Evolutionary conservation across 495 filamentous ascomycete species (phyloP), one percentile per base, ranked within the genome.

Genomic region (Tuber aestivum): DNA sequence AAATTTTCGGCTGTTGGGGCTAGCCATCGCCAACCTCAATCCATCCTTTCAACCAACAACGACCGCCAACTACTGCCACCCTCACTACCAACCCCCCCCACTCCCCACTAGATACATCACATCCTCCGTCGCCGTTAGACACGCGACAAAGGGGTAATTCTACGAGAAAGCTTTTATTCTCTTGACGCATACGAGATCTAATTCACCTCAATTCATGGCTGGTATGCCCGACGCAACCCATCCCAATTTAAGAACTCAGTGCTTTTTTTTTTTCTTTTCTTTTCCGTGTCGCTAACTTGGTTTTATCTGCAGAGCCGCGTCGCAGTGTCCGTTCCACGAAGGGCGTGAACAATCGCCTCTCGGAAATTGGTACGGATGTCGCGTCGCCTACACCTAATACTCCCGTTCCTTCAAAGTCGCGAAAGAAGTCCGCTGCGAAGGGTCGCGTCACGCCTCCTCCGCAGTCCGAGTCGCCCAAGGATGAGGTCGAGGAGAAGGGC

Each of bases 251-350:
- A 10, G 56, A 56, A 72, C 74, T 70, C 70, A 45, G 27, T 69
- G 61, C 48, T 44, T 72, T 75, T 40, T 40, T 40, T 40, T 40
- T 71, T 41, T 77, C 38, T 69, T 42, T 50, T 48, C 72, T 45
- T 48, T 12, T 68, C 61, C 70, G 37, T 74, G 74, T 79, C 45
- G 72, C 78, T 79, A 72, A 79, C 78, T 69, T 61, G 70, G 72
- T 73, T 41, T 56, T 72, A 75, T 42, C 75, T 61, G 45, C 72
- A 81, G 94, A 97, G 88, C 92, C 94, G 74, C 91, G 95, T 85
- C 92, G 96, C 82, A 97, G 95, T 23, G 94, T 94, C 71, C 91
- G 95, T 78, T 92, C 94, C 78, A 99, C 95, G 69, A 97, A 97
- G 83, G 95, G 95, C 82, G 93, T 97, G 80, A 94, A 99, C 85